Base-by-base conservation (phyloP, 768 basidiomycete species). In the Tylopilus rubrobrunneus region DNA sequence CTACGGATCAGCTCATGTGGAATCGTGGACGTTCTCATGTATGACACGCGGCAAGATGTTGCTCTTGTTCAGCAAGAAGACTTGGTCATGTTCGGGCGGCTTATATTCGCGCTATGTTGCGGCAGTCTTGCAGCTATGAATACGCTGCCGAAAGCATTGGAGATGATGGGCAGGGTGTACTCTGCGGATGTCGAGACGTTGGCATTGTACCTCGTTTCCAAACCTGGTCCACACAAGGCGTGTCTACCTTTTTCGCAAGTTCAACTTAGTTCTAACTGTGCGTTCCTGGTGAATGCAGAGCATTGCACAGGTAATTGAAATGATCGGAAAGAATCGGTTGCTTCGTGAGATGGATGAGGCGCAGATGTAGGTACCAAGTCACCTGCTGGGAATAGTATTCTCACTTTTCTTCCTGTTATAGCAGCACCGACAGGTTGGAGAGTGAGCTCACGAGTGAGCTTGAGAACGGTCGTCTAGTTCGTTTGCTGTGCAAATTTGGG, bases 401-500 rank as follows among this genome's bases (percentile, higher is more conserved):
- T 39, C 11, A 52, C 41, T 10, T 40, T 49, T 51, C 45, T 45
- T 33, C 36, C 23, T 33, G n/a, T 40, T 23, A 25, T 61, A 96
- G 94, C 55, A 85, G 89, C 25, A 78, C 78, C 14, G 97, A 99
- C 63, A 75, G 80, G 31, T 73, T 98, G 17, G 94, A 98, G 67
- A 76, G 79, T 15, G 90, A 98, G 60, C 76, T 98, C 34, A 78
- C 86, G 72, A 80, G 86, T 39, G 96, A 98, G 67, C 77, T 98
- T 21, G 97, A 98, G 75, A 98, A 99, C 63, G 93, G 89, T 1
- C 79, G 97, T 27, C 76, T 98, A 10, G 89, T 98, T 29, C 79
- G 97, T 45, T 71, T 98, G 47, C 74, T 98, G 56, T 86, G 86
- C 69, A 99, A 98, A 73, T 87, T 99, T 62, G 93, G 93, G 0